Conservation (phyloP, 805 yeast species). For the Cyberlindnera maclurae region DNA sequence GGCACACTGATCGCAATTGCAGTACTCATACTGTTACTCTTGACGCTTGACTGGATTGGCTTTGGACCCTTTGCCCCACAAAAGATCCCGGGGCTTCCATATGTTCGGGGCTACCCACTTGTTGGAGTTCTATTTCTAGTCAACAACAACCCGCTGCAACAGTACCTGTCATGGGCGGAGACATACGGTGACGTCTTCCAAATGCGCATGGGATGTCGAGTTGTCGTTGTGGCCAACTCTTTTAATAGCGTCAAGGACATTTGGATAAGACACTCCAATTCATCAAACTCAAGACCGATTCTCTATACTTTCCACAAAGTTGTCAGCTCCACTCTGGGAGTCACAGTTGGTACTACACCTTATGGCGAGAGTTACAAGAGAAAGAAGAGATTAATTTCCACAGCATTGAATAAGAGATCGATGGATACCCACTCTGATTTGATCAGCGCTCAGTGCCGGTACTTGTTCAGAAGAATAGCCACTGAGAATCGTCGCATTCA, state of each 20-base stretch:
- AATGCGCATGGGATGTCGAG: conserved; percentile 48
- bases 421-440: conserved; percentile 27
- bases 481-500: neutral
- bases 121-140: conserved; percentile 44
- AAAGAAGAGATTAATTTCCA: conserved; percentile 42
- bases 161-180: conserved; percentile 39
- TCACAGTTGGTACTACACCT: conserved; percentile 63
- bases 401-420: conserved; percentile 32
- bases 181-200: conserved; percentile 48
- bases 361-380: conserved; percentile 38
- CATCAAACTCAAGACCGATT: conserved; percentile 61
- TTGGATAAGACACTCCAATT: conserved; percentile 44
- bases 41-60: conserved; percentile 10
- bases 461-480: conserved; percentile 19
- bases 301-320: conserved; percentile 62
- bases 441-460: conserved; percentile 34
- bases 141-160: conserved; percentile 41
- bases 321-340: conserved; percentile 46
- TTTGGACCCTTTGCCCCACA: conserved; percentile 23
- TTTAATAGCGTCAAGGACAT: conserved; percentile 44
- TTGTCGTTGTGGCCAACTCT: conserved; percentile 62
- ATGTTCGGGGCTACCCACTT: conserved; percentile 41
- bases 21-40: too few relatives aligned
- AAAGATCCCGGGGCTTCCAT: conserved; percentile 32
- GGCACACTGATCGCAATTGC: neutral